Base-by-base conservation (phyloP, 2,329 filamentous ascomycete species). In the Cladosporium cucumerinum region DNA sequence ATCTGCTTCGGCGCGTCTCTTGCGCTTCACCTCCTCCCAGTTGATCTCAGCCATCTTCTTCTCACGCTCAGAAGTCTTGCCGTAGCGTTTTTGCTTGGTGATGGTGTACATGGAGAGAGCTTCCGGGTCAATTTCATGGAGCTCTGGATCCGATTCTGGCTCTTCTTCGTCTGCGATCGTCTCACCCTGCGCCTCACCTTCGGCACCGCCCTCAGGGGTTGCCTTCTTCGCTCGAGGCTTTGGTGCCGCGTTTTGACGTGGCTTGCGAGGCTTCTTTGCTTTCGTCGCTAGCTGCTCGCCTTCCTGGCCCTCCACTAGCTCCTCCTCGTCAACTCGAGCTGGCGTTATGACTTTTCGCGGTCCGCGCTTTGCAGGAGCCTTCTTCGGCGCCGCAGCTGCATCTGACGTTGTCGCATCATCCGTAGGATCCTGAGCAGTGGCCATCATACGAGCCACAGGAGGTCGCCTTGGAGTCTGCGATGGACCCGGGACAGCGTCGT, bases 51-150 rank as follows among this genome's bases (percentile, higher is more conserved):
- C 86, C 70, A 95, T 87, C 72, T 90, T 87, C 71, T 88, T 86
- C 69, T 92, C 90, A 3, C 88, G 85, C 71, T 87, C 88, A 64
- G 92, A 93, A 66, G 89, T 87, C 74, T 90, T 91, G 65, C 91
- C 91, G 61, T 74, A 67, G 12, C 66, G 63, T 18, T 67, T 68
- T 72, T 92, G 89, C 67, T 84, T 86, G 58, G 87, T 90, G 3
- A 95, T 78, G 65, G 92, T 89, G 51, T 83, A 85, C 87, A 95
- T 92, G 62, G 86, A 91, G 28, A 90, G 83, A 3, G 83, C 84
- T 26, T 84, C 84, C 25, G 86, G 81, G 72, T 93, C 89, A 63
- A 94, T 87, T 61, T 71, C 71, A 66, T 75, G 72, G 12, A 69
- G 58, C 72, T 78, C 75, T n/a, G 71, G 71, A 61, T 76, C 74